A percentile compares a stretch with the other conserved stretches of the same genome.
Conservation (phyloP, 2,329 filamentous ascomycete genomes). For the Cryphonectria parasitica region DNA sequence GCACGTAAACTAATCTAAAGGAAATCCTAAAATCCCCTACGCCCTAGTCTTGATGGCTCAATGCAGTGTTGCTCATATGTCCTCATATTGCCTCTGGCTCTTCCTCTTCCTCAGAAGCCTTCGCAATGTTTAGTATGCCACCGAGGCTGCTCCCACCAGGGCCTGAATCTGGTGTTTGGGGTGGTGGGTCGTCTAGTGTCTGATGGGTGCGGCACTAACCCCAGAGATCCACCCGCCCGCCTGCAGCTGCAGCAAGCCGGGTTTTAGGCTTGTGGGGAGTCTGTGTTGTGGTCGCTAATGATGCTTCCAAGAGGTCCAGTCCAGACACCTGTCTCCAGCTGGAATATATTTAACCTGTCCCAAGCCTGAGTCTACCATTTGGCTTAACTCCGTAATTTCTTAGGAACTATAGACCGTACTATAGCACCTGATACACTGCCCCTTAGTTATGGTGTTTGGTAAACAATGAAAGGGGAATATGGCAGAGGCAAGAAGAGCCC, state of each 20-base stretch:
- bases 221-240: not conserved
- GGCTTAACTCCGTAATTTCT: not conserved
- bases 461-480: not conserved
- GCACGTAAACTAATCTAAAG: not conserved
- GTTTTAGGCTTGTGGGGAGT: conserved; percentile 15
- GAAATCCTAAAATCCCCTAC: not conserved
- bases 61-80: not conserved
- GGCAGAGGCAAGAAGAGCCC: not conserved
- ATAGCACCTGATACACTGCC: not conserved
- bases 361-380: not conserved
- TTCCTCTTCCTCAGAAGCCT: not conserved
- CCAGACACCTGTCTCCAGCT: not conserved
- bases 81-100: too few relatives aligned
- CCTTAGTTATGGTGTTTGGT: not conserved
- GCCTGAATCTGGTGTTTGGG: conserved; percentile 2
- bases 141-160: not conserved
- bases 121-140: not conserved
- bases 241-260: conserved; percentile 10
- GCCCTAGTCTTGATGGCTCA: not conserved
- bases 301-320: not conserved
- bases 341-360: not conserved
- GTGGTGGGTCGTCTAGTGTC: conserved; percentile 10
- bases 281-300: not conserved
- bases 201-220: not conserved
- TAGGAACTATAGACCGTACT: not conserved